A percentile compares a stretch with the other conserved stretches of the same genome.
Evolutionary conservation across 108 stramenopile genomes (phyloP).

Genomic region (Mayamaea pseudoterrestris): DNA sequence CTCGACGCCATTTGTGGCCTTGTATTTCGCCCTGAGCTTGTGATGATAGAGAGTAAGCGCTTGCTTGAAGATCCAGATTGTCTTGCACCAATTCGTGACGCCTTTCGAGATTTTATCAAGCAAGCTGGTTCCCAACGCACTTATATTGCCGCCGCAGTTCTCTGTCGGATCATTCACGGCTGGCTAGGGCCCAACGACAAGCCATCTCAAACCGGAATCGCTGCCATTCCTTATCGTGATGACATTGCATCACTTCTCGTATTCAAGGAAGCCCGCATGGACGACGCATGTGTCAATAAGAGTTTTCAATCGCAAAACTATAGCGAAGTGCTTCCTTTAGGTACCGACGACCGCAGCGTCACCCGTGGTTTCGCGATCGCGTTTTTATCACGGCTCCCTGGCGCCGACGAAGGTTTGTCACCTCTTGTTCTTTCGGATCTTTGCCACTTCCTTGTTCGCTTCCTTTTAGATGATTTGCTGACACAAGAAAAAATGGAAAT

Average conservation of each 20-base stretch:
- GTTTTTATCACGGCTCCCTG: constrained; percentile 56
- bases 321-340: too few relatives aligned
- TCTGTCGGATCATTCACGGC: constrained; percentile 40
- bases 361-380: constrained; percentile 53
- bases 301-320: too few relatives aligned
- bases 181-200: constrained; percentile 42
- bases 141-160: constrained; percentile 38
- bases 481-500: constrained; percentile 17
- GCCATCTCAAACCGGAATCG: constrained; percentile 19
- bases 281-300: constrained; percentile 50
- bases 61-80: constrained; percentile 10
- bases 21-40: constrained; percentile 40
- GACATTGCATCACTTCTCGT: constrained; percentile 56
- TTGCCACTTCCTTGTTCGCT: constrained; percentile 40
- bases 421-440: constrained; percentile 38
- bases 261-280: constrained; percentile 58
- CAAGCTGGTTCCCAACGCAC: constrained; percentile 44
- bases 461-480: constrained; percentile 37
- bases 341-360: constrained; percentile 38
- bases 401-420: constrained; percentile 24
- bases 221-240: constrained; percentile 63
- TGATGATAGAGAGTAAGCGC: constrained; percentile 40
- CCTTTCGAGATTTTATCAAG: constrained; percentile 47
- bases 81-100: constrained; percentile 39
- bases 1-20: constrained; percentile 59